Percentiles rank a stretch among this genome's conserved stretches.
phyloP scores from a whole-genome alignment of 2,329 filamentous ascomycete genomes.

The Albophoma yamanashiensis region DNA sequence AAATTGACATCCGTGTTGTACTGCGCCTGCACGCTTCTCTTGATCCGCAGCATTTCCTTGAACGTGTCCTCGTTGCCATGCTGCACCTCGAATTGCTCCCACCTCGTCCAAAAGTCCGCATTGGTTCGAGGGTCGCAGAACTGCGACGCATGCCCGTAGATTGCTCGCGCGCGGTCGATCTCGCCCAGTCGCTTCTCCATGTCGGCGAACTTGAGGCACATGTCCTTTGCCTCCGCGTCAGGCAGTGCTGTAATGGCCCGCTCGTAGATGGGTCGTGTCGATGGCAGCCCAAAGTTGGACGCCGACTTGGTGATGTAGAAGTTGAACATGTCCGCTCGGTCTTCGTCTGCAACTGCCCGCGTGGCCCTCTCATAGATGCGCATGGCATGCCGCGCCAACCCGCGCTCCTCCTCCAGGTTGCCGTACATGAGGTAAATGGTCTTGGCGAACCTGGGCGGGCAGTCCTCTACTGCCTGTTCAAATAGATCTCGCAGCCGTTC shows the following conservation, averaged over 20 bases:
- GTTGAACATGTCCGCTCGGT: conserved; percentile 95
- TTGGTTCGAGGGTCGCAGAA: conserved; percentile 94
- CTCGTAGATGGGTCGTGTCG: conserved; percentile 92
- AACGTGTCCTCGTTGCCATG: conserved; percentile 99
- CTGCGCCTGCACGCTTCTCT: conserved; percentile 91
- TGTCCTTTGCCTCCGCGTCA: conserved; percentile 85
- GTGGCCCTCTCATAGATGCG: conserved; percentile 97
- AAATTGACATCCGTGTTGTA: conserved; percentile 99
- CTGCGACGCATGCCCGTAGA: conserved; percentile 93
- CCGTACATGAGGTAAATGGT: conserved; percentile 97
- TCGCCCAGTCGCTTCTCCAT: conserved; percentile 89
- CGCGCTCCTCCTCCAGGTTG: conserved; percentile 89
- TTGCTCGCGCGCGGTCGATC: conserved; percentile 88
- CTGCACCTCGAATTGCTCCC: conserved; percentile 94
- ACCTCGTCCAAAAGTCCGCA: conserved; percentile 86
- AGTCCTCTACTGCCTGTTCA: conserved; percentile 91
- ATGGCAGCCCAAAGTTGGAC: conserved; percentile 93
- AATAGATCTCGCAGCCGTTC: conserved; percentile 91
- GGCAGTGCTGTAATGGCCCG: conserved; percentile 88
- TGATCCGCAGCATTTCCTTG: conserved; percentile 98
- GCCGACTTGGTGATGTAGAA: conserved; percentile 99
- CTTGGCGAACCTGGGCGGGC: conserved; percentile 92
- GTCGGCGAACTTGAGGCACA: conserved; percentile 98
- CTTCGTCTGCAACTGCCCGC: conserved; percentile 86
- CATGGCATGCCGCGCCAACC: conserved; percentile 93